These are phyloP conservation scores for Dispira simplex DNA, from an alignment of 192 early-diverging fungal genomes.

Conservation along the genomic window DNA sequence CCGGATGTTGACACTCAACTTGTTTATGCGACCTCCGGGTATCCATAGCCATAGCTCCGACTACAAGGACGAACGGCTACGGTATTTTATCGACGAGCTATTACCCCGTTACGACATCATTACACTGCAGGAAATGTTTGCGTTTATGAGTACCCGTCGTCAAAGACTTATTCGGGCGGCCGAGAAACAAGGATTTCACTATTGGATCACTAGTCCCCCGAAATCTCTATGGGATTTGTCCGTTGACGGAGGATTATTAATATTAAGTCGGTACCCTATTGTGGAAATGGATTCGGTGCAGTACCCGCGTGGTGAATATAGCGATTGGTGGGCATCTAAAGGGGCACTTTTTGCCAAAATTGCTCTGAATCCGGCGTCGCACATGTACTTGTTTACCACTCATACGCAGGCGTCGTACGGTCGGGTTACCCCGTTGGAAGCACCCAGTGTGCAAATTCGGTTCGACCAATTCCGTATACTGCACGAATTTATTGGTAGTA, in stretches of 20 bases:
- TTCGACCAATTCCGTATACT: constrained; percentile 46
- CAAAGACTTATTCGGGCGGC: constrained; percentile 42
- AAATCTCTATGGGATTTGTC: constrained; percentile 40
- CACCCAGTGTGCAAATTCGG: constrained; percentile 36
- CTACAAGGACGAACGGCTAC: constrained; percentile 65
- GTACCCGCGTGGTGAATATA: constrained; percentile 47
- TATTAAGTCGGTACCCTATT: constrained; percentile 61
- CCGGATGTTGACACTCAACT: constrained; percentile 47
- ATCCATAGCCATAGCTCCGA: constrained; percentile 59
- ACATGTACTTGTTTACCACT: constrained; percentile 62
- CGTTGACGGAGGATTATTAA: constrained; percentile 63
- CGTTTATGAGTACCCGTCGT: constrained; percentile 44
- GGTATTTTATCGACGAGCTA: constrained; percentile 44
- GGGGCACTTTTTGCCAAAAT: constrained; percentile 66
- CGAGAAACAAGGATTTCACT: constrained; percentile 45
- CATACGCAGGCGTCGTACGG: constrained; percentile 71
- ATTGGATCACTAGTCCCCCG: constrained; percentile 39
- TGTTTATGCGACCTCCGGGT: constrained; percentile 55
- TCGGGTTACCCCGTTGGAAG: constrained; percentile 30
- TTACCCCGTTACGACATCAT: constrained; percentile 65
- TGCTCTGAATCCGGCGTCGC: constrained; percentile 24
- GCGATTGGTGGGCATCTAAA: constrained; percentile 59
- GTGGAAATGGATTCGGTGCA: constrained; percentile 33
- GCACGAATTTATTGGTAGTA: constrained; percentile 45
- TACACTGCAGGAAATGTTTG: constrained; percentile 70